Evolutionary conservation across 2,329 filamentous ascomycete genomes (phyloP), one percentile per base, ranked within the genome.

Genomic region (Alternaria brassicae): DNA sequence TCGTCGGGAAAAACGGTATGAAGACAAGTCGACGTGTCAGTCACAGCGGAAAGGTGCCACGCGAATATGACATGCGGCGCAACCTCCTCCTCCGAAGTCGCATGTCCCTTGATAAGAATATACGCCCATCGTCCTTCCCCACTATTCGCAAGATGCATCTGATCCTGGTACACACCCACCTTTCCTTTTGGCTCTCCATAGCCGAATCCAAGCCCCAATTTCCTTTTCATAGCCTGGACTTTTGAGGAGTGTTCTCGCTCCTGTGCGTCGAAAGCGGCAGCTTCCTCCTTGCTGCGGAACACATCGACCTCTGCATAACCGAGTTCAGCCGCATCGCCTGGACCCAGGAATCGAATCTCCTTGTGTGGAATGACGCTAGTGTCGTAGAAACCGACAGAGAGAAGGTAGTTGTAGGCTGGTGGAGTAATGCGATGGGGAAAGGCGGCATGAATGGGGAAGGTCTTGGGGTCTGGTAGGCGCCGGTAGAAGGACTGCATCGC

Each of bases 221-320:
- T 32, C 34, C 23, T 17, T 36, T 19, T 36, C 12, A 41, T 27
- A 37, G 30, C 34, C 23, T 25, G 27, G 8, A 23, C 4, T 9
- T 48, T 48, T n/a, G 25, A 40, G 27, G 12, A 5, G 6, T 36
- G 15, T 27, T 39, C 15, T 15, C 42, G 21, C 10, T 37, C 19
- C 36, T 54, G 36, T 8, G 42, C n/a, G 28, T 52, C 21, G 21
- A 50, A 51, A 15, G 37, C 21, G 6, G 25, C 30, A 6, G 21
- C 2, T 13, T 58, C 27, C 27, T 53, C 30, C 19, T 52, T 42
- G 50, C 50, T 40, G 1, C 45, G 27, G 47, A 72, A 72, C 2
- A 63, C 60, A 36, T 73, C 69, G 34, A 73, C 68, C 53, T 71
- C 69, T 32, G 58, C 60, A 41, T 71, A 72, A 5, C 39, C 58